phyloP scores from a whole-genome alignment of 2,329 filamentous ascomycete genomes.

The Zymoseptoria ardabiliae region DNA sequence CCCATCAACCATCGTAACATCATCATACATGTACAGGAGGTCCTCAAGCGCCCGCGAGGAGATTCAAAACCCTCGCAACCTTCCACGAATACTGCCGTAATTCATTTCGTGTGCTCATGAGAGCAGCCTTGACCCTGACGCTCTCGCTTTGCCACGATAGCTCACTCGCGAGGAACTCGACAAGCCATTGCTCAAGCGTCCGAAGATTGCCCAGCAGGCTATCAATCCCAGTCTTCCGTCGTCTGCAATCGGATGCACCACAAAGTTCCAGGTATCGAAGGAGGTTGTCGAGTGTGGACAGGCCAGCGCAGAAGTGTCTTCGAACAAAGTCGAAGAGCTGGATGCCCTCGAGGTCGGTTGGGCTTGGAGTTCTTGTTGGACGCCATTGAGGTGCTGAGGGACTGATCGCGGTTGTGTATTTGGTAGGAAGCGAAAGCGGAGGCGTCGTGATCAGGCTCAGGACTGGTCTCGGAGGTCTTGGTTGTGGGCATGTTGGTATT shows the following conservation, averaged over 20 bases:
- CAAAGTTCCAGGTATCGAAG: conserved; percentile 9
- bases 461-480: background rate
- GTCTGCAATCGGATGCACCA: conserved; percentile 5
- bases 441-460: background rate
- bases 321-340: conserved; percentile 12
- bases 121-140: conserved; percentile 9
- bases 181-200: conserved; percentile 13
- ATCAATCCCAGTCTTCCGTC: conserved; percentile 7
- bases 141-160: background rate
- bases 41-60: background rate
- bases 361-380: background rate
- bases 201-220: conserved; percentile 10
- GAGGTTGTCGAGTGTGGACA: conserved; percentile 11
- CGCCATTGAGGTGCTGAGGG: background rate
- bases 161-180: conserved; percentile 8
- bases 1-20: background rate
- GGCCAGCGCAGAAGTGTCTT: conserved; percentile 7
- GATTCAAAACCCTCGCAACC: conserved; percentile 12
- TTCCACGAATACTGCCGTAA: conserved; percentile 15
- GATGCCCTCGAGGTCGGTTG: conserved; percentile 1
- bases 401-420: background rate
- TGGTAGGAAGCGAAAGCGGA: background rate
- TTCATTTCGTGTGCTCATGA: conserved; percentile 12
- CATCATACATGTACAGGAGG: background rate
- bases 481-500: background rate